Conservation (phyloP, 2,329 filamentous ascomycete genomes). For the Diaporthe sp. region DNA sequence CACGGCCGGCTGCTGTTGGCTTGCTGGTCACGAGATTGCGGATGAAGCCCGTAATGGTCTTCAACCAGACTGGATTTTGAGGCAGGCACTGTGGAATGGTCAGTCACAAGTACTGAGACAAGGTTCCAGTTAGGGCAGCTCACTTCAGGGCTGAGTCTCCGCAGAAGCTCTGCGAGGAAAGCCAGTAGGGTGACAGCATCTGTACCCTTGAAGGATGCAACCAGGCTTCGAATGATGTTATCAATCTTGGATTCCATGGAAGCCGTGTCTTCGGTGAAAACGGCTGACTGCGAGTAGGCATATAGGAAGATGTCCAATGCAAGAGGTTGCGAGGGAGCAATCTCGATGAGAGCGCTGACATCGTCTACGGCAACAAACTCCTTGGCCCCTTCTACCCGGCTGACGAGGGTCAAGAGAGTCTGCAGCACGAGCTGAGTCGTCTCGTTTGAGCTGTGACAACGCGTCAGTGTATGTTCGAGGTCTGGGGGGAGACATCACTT, state of each 20-base stretch:
- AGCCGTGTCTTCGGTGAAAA: conserved; percentile 43
- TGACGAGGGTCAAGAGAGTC: conserved; percentile 66
- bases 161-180: conserved; percentile 65
- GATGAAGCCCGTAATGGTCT: conserved; percentile 57
- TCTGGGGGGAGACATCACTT: conserved; percentile 35
- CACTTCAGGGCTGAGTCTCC: conserved; percentile 60
- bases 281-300: conserved; percentile 65
- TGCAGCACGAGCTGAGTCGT: conserved; percentile 66
- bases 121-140: conserved; percentile 34
- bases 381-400: conserved; percentile 59
- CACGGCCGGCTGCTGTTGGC: conserved; percentile 64
- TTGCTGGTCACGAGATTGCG: conserved; percentile 64
- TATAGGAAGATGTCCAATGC: conserved; percentile 66
- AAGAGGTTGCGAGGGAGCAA: conserved; percentile 63
- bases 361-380: conserved; percentile 61
- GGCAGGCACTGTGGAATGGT: conserved; percentile 55
- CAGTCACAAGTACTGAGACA: conserved; percentile 4
- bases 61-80: conserved; percentile 64
- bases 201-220: conserved; percentile 66
- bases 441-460: conserved; percentile 56
- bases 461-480: conserved; percentile 27
- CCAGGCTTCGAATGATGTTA: conserved; percentile 56
- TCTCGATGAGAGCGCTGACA: conserved; percentile 65
- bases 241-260: conserved; percentile 55
- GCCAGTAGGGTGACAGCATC: conserved; percentile 69